Conservation (phyloP, 331 rosid species). For the Erythrophleum ivorense region DNA sequence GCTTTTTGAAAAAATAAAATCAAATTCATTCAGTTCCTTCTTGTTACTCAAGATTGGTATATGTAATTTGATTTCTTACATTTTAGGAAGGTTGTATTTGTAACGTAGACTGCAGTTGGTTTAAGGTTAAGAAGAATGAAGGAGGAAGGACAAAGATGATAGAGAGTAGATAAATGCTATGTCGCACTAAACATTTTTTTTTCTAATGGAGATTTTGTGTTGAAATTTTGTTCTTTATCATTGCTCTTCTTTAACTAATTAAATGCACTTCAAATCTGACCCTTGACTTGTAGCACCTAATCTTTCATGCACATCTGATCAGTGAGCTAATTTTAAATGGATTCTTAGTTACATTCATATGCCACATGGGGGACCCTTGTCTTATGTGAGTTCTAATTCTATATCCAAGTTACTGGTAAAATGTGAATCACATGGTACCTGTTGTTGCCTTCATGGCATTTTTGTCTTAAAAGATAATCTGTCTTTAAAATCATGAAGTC, state of each 20-base stretch:
- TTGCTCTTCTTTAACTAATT: background rate
- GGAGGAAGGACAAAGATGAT: background rate
- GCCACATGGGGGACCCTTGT: constrained; percentile 8
- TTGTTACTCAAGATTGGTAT: background rate
- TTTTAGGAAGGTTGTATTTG: constrained; percentile 4
- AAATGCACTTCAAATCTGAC: background rate
- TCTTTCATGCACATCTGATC: constrained; percentile 14
- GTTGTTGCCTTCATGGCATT: constrained; percentile 8
- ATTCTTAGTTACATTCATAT: background rate
- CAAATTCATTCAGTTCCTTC: constrained; percentile 1
- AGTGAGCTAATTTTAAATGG: constrained; percentile 14
- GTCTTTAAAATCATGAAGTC: constrained; percentile 3
- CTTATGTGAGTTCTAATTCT: constrained; percentile 25
- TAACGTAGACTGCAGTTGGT: constrained; percentile 1
- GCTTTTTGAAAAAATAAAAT: background rate
- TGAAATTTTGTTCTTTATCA: background rate
- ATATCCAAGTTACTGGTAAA: constrained; percentile 29
- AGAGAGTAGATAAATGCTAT: constrained; percentile 3
- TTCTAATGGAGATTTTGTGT: constrained; percentile 19
- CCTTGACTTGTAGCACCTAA: constrained; percentile 13
- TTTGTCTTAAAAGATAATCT: background rate
- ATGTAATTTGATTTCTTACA: background rate
- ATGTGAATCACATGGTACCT: background rate
- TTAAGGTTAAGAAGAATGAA: constrained; percentile 24
- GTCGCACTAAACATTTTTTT: background rate